Percentiles rank a stretch among this genome's conserved stretches.
phyloP scores from a whole-genome alignment of 192 early-diverging fungal genomes.

The Backusella circina region DNA sequence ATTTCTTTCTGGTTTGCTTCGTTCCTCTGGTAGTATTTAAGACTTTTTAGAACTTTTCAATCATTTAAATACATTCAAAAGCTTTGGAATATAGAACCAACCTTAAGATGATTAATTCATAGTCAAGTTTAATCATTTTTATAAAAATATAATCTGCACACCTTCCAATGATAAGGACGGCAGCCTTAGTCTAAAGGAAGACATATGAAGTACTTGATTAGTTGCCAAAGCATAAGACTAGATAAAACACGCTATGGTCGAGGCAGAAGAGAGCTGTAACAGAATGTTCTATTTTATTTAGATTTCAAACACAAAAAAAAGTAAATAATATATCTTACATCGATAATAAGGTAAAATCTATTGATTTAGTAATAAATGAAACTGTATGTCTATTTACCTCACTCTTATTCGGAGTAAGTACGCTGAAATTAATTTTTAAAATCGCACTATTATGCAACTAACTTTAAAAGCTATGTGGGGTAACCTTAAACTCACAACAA shows the following conservation, averaged over 20 bases:
- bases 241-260: not conserved
- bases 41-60: too few relatives aligned
- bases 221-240: not conserved
- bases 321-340: not conserved
- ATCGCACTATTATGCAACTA: not conserved
- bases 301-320: too few relatives aligned
- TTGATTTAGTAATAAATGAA: not conserved
- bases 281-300: not conserved
- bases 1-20: too few relatives aligned
- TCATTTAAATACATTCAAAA: too few relatives aligned
- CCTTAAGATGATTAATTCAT: too few relatives aligned
- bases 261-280: not conserved
- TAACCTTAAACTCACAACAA: not conserved
- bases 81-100: too few relatives aligned
- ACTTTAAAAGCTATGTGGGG: not conserved
- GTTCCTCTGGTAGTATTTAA: too few relatives aligned
- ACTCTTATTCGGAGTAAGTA: not conserved
- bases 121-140: too few relatives aligned
- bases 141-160: too few relatives aligned
- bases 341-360: not conserved
- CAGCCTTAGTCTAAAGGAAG: too few relatives aligned
- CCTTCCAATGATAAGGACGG: too few relatives aligned
- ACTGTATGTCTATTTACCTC: not conserved
- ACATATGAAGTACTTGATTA: not conserved
- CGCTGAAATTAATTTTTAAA: not conserved